Percentiles rank a stretch among this genome's conserved stretches.
Conservation (phyloP, 805 yeast genomes). For the Debaryomyces prosopidis region DNA sequence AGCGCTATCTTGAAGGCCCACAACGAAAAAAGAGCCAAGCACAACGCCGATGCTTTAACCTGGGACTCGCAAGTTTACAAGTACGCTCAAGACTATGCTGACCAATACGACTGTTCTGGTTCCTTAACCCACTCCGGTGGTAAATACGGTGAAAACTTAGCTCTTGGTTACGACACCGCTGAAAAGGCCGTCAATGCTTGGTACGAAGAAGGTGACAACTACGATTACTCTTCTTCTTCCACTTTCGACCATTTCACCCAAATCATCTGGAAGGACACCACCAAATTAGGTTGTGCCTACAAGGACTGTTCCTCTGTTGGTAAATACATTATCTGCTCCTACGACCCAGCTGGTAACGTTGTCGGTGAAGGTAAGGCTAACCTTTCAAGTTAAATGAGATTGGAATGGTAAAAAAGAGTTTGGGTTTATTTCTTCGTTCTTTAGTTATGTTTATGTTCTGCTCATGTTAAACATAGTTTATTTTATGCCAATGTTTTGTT, state of each 20-base stretch:
- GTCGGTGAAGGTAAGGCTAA: slow-evolving; percentile 39
- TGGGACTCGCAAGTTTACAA: slow-evolving; percentile 58
- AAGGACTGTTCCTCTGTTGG: slow-evolving; percentile 55
- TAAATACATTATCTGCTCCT: slow-evolving; percentile 71
- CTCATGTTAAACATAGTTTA: neutral
- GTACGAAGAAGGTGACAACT: slow-evolving; percentile 39
- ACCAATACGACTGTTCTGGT: slow-evolving; percentile 49
- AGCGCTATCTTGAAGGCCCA: slow-evolving; percentile 56
- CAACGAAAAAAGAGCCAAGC: slow-evolving; percentile 56
- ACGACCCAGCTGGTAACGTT: slow-evolving; percentile 72
- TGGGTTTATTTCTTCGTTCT: neutral
- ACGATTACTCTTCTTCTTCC: slow-evolving; percentile 31
- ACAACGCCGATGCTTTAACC: slow-evolving; percentile 47
- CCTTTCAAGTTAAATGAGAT: neutral
- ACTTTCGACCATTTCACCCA: slow-evolving; percentile 71
- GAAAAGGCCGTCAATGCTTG: slow-evolving; percentile 37
- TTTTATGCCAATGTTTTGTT: no score
- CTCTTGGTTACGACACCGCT: slow-evolving; percentile 33
- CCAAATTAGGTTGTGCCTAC: slow-evolving; percentile 70
- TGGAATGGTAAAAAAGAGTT: neutral
- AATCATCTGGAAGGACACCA: slow-evolving; percentile 67
- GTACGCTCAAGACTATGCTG: slow-evolving; percentile 52
- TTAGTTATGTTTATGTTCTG: neutral
- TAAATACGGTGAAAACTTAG: slow-evolving; percentile 42
- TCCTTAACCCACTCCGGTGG: slow-evolving; percentile 39